Conservation (phyloP, 441 rosid species). For the Codiaeum variegatum region DNA sequence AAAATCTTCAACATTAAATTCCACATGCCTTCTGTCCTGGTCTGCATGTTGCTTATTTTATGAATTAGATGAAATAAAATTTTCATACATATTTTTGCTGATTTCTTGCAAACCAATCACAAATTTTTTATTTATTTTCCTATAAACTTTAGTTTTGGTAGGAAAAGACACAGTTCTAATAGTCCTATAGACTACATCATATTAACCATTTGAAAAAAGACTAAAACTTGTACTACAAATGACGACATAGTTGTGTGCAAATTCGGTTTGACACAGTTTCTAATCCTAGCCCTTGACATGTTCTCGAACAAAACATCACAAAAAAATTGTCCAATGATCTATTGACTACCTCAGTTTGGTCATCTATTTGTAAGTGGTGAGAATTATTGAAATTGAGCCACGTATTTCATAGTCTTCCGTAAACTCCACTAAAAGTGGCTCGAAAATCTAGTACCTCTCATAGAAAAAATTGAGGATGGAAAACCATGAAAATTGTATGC, state of each 20-base stretch:
- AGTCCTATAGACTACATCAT: background rate
- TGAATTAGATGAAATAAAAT: background rate
- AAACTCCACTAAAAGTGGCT: slow-evolving; percentile 2
- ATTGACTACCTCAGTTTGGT: background rate
- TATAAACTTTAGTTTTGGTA: background rate
- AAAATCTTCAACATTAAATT: background rate
- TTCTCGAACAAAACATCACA: background rate
- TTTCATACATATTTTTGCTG: background rate
- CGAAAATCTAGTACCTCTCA: background rate
- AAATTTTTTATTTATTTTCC: background rate
- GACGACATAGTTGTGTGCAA: background rate
- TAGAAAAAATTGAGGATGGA: background rate
- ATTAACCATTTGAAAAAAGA: background rate
- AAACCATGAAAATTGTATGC: slow-evolving; percentile 7
- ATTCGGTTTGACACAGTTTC: background rate
- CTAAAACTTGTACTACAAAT: background rate
- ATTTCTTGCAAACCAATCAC: background rate
- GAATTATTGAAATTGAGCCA: background rate
- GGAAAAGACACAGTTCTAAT: background rate
- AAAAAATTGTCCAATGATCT: background rate
- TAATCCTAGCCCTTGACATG: background rate
- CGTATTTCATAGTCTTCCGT: background rate
- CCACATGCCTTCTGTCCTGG: background rate
- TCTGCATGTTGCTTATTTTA: background rate
- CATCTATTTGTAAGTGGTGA: slow-evolving; percentile 10